These are phyloP conservation scores for Circinella minor DNA, from an alignment of 371 early-diverging fungal species.

Conservation along the genomic window DNA sequence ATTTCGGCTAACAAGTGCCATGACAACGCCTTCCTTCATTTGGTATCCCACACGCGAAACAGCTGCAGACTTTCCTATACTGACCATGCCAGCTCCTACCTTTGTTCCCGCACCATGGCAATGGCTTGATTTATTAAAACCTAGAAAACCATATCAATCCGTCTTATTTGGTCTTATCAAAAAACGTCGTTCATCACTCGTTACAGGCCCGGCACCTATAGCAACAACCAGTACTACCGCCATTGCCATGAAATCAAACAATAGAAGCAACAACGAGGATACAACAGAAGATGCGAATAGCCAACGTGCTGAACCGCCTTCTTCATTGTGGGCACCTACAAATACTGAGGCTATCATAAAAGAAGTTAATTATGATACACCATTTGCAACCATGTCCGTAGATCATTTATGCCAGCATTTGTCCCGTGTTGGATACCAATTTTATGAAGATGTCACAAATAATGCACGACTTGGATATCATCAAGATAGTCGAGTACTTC, in stretches of 20 bases:
- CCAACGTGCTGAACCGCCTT: constrained; percentile 12
- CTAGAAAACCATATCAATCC: constrained; percentile 27
- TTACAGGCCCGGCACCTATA: neutral
- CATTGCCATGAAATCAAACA: neutral
- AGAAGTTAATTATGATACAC: neutral
- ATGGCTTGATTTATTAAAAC: constrained; percentile 32
- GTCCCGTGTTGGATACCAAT: constrained; percentile 25
- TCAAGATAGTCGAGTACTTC: constrained; percentile 23
- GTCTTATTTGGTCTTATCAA: constrained; percentile 28
- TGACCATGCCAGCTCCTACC: constrained; percentile 23
- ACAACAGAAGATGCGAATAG: neutral
- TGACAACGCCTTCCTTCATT: constrained; percentile 21
- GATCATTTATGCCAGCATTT: constrained; percentile 21
- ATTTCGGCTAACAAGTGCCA: constrained; percentile 11
- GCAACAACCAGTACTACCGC: neutral
- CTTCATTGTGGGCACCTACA: neutral
- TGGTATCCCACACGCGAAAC: constrained; percentile 16
- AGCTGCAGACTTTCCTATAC: constrained; percentile 18
- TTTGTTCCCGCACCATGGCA: constrained; percentile 38
- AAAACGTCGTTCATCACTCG: constrained; percentile 9
- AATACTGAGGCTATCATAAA: neutral
- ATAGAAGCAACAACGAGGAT: constrained; percentile 5
- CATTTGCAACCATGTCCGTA: constrained; percentile 26
- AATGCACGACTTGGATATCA: constrained; percentile 21
- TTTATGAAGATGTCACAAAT: constrained; percentile 25